These are phyloP conservation scores for Aspergillus steynii DNA, from an alignment of 495 filamentous ascomycete genomes.

Conservation along the genomic window DNA sequence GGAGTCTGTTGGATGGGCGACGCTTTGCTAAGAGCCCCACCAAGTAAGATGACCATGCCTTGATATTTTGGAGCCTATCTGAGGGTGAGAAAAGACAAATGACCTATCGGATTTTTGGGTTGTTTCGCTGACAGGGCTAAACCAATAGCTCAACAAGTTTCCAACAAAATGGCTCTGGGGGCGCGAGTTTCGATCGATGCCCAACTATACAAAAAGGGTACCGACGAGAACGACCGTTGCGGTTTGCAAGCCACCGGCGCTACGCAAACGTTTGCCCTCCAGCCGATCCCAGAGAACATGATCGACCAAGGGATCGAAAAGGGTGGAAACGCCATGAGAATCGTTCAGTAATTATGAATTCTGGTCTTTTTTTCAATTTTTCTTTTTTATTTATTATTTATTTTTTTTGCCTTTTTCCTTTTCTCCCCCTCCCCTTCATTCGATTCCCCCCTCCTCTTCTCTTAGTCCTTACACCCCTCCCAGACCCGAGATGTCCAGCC, in stretches of 20 bases:
- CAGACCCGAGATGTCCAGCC: not conserved
- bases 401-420: not conserved
- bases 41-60: not conserved
- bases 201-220: not conserved
- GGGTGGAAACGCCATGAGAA: not conserved
- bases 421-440: not conserved
- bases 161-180: not conserved
- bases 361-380: not conserved
- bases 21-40: not conserved
- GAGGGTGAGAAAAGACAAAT: not conserved
- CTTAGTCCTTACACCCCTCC: not conserved
- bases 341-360: not conserved
- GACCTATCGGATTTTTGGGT: not conserved
- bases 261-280: conserved; percentile 2
- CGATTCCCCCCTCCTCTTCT: not conserved
- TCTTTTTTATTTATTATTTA: too few relatives aligned
- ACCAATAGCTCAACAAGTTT: not conserved
- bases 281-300: conserved; percentile 1
- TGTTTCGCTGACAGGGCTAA: not conserved
- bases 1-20: not conserved
- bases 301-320: not conserved
- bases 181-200: not conserved
- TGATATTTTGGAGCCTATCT: not conserved
- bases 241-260: not conserved
- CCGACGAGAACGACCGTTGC: not conserved